Conservation (phyloP, 306 rosid genomes). For the Inga oerstediana region DNA sequence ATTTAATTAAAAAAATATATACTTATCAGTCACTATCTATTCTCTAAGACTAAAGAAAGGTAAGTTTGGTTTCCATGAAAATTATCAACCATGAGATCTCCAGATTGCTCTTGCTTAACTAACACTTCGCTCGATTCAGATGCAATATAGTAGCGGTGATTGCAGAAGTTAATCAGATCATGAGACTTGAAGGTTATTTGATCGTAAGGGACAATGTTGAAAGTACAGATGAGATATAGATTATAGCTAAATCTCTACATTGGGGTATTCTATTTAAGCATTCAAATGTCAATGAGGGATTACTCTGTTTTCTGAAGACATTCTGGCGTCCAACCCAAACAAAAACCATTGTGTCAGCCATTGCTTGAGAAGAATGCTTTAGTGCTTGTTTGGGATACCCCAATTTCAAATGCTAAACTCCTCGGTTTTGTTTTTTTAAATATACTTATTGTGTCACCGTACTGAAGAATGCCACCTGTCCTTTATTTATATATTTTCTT, state of each 20-base stretch:
- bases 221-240: conserved; percentile 63
- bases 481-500: neutral
- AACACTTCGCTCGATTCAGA: conserved; percentile 47
- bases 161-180: conserved; percentile 81
- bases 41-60: too few relatives aligned
- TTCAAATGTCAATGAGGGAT: conserved; percentile 54
- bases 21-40: too few relatives aligned
- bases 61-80: conserved; percentile 29
- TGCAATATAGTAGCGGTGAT: conserved; percentile 66
- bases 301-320: conserved; percentile 69
- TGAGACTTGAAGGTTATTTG: conserved; percentile 82
- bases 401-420: conserved; percentile 13
- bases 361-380: conserved; percentile 41
- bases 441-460: neutral
- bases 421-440: conserved; percentile 5
- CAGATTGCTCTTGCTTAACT: conserved; percentile 19
- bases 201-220: conserved; percentile 64
- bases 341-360: conserved; percentile 58
- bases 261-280: conserved; percentile 62
- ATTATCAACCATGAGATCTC: conserved; percentile 4
- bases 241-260: conserved; percentile 57
- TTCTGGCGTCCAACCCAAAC: conserved; percentile 67
- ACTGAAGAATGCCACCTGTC: conserved; percentile 16
- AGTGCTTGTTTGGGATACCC: too few relatives aligned
- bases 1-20: too few relatives aligned